Base-by-base conservation (phyloP, 768 basidiomycete genomes). In the Russula griseocarnosa region DNA sequence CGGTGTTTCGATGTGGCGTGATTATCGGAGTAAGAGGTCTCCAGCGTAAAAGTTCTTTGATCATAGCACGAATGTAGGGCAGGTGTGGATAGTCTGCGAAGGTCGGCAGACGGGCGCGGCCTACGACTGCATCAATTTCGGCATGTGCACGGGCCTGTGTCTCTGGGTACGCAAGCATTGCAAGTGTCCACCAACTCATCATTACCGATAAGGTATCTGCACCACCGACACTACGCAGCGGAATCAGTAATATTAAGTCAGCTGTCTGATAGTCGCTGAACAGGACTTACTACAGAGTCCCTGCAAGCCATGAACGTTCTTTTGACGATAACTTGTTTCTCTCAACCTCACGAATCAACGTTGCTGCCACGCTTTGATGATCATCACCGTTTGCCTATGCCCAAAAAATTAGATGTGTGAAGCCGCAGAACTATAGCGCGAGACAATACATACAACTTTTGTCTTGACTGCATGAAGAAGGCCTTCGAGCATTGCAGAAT, bases 31-130 rank as follows among this genome's bases (percentile, higher is more conserved):
- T 2, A 36, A 40, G 3, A 10, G 54, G 38, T 40, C 22, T 26
- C 54, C 54, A 55, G 8, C 54, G 54, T 9, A 40, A 5, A 3
- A 40, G 3, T 7, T 55, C 54, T 18, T 40, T 55, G 3, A 55
- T 38, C 54, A 55, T 55, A 16, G 54, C 54, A 18, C 54, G 54
- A 26, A 55, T 40, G 34, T 55, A 55, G 24, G 54, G 54, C 24
- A 55, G 26, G 16, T 18, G 36, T 10, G 36, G 54, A 40, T 55
- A 40, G 34, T 55, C 54, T 6, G 54, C 22, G 38, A 55, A 55
- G 24, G 54, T 55, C 1, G 54, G 54, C 54, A 40, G 1, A 2
- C 54, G 36, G 0, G 22, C 9, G 22, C 54, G 54, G 38, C 54
- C 54, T 2, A 55, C n/a, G 24, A 55, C 24, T 1, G 54, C 38